These are phyloP conservation scores for Lippia alba DNA, from an alignment of 305 asterid species.

Conservation along the genomic window DNA sequence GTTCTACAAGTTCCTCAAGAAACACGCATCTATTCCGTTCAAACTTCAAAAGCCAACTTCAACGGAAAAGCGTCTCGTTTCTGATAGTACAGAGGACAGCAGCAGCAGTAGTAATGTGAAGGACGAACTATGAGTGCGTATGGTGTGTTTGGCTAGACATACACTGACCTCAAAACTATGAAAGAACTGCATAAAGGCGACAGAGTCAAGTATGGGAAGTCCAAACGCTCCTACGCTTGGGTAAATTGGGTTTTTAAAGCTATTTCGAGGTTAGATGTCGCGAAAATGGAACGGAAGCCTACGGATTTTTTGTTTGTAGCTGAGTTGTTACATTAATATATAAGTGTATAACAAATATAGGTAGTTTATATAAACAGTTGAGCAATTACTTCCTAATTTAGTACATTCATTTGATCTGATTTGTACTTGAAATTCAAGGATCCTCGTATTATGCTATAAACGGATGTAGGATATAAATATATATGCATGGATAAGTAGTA, in stretches of 20 bases:
- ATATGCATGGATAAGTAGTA: too few relatives aligned
- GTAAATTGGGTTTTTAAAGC: constrained; percentile 7
- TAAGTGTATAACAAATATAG: too few relatives aligned
- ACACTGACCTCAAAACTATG: neutral
- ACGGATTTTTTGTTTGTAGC: too few relatives aligned
- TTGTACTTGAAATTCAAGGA: too few relatives aligned
- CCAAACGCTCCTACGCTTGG: constrained; percentile 14
- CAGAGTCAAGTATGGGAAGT: neutral
- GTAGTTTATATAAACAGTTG: too few relatives aligned
- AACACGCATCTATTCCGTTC: constrained; percentile 85
- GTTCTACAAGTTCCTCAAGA: constrained; percentile 90
- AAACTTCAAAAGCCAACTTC: constrained; percentile 76
- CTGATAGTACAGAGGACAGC: constrained; percentile 43
- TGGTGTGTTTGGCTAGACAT: neutral
- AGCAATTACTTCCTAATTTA: too few relatives aligned
- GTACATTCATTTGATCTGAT: too few relatives aligned
- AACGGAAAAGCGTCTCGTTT: constrained; percentile 36
- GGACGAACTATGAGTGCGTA: constrained; percentile 66
- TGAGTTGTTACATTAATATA: too few relatives aligned
- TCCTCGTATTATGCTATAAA: too few relatives aligned
- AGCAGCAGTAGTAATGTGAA: constrained; percentile 46
- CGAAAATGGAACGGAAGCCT: constrained; percentile 1
- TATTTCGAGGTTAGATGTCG: constrained; percentile 14
- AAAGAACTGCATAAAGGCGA: neutral
- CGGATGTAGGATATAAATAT: too few relatives aligned